Evolutionary conservation across 768 basidiomycete genomes (phyloP), one percentile per base, ranked within the genome.

Genomic region (Boletellus ananas): DNA sequence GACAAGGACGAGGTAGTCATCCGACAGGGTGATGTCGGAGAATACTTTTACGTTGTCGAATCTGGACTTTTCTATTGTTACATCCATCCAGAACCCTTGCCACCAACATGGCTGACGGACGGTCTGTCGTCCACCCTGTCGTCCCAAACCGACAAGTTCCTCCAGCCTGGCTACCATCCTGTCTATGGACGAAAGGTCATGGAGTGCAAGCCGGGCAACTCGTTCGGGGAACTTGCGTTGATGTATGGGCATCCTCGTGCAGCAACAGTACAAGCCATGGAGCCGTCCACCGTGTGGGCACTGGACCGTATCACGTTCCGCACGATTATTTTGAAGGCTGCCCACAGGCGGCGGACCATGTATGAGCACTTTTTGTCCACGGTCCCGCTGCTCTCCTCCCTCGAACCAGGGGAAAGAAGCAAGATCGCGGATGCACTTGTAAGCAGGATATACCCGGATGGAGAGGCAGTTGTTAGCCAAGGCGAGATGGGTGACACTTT

Each of bases 201-300:
- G 45, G 87, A 90, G 51, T 93, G 89, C 76, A 78, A 75, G 39
- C 83, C 90, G 1, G 93, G 94, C 4, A 82, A 78, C 51, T 93
- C 87, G 38, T 97, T 98, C 53, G 96, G 96, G 38, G 95, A 99
- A 71, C 78, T 99, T 48, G 96, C 96, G 27, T 73, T 99, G 58
- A 97, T 99, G 95, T 95, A 99, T 71, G 93, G 92, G 31, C 94
- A 95, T 58, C 90, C 91, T 35, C 90, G 96, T 29, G 92, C 93
- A 17, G 96, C 96, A 14, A 94, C 92, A 8, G 94, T 98, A 38
- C 72, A 96, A 34, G 84, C 95, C 10, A 81, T 87, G 39, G 84
- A 90, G 49, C 73, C 81, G 1, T 90, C 84, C 21, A 92, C 87
- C 9, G 76, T 97, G 23, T 99, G 96, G 96, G 86, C 89, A 10